phyloP scores from a whole-genome alignment of 257 asterid species.

The Solanum medicagineum region DNA sequence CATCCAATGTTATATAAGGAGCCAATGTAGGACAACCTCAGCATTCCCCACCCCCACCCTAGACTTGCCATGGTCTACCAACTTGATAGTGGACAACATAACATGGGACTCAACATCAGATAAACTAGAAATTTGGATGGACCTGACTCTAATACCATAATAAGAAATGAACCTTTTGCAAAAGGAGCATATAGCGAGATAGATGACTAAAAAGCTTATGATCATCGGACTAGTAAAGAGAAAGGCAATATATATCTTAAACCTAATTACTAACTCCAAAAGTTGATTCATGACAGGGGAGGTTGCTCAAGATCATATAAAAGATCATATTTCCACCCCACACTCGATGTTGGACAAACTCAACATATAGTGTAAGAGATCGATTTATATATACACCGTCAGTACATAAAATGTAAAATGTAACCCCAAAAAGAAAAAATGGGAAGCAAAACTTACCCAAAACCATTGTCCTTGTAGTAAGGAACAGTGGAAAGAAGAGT shows the following conservation, averaged over 20 bases:
- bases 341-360: not conserved
- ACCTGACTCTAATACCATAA: not conserved
- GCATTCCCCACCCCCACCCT: not conserved
- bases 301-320: too few relatives aligned
- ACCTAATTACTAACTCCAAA: not conserved
- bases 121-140: rapidly evolving
- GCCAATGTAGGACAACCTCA: not conserved
- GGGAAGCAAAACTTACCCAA: constrained; percentile 32
- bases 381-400: not conserved
- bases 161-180: not conserved
- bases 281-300: not conserved
- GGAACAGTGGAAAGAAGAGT: constrained; percentile 67
- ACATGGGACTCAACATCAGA: not conserved
- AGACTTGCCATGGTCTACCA: not conserved
- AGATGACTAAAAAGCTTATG: not conserved
- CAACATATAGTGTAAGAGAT: not conserved
- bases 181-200: not conserved
- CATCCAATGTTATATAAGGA: not conserved
- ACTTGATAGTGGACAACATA: not conserved
- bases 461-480: constrained; percentile 58
- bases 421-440: not conserved
- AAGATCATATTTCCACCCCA: not conserved
- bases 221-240: not conserved
- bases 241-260: not conserved
- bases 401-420: not conserved